Evolutionary conservation across 768 basidiomycete genomes (phyloP), one percentile per base, ranked within the genome.

Genomic region (Amanita thiersii): DNA sequence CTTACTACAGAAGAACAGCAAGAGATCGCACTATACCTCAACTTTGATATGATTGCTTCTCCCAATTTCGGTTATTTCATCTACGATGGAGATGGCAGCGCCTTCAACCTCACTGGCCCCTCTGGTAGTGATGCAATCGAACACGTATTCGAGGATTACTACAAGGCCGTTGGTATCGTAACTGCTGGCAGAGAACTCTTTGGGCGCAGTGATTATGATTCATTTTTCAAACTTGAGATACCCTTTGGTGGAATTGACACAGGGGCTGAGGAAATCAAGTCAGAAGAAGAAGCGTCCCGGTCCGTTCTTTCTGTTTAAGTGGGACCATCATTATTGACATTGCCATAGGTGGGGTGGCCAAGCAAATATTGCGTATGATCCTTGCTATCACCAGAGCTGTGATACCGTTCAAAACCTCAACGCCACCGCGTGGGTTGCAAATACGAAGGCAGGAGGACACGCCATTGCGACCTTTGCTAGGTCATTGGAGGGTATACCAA

Each of bases 21-120:
- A 10, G 59, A 59, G 38, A 56, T 60, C 19, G 57, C 56, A n/a
- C 54, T 59, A 14, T 59, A 62, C 45, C 57, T 60, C 48, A 60
- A 62, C 51, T 56, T 62, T 40, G 60, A 62, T 45, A 62, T 62
- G 60, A 53, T 57, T 23, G 60, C 60, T n/a, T 59, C 58, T 8
- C 54, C 58, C 29, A 61, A 61, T 42, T 54, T 40, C 35, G 55
- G 47, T 6, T 50, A n/a, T n/a, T n/a, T n/a, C n/a, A n/a, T n/a
- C n/a, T n/a, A n/a, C n/a, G n/a, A n/a, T n/a, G n/a, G n/a, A 53
- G 56, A 62, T 43, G 59, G 57, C 41, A 57, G 50, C 21, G 52
- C 51, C 5, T 60, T 58, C 47, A 51, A 50, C 38, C 38, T 52
- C 39, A 53, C 52, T 8, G 58, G 57, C 12, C 58, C 60, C 31